Base-by-base conservation (phyloP, 192 early-diverging fungal genomes). In the Neocallimastix lanati region DNA sequence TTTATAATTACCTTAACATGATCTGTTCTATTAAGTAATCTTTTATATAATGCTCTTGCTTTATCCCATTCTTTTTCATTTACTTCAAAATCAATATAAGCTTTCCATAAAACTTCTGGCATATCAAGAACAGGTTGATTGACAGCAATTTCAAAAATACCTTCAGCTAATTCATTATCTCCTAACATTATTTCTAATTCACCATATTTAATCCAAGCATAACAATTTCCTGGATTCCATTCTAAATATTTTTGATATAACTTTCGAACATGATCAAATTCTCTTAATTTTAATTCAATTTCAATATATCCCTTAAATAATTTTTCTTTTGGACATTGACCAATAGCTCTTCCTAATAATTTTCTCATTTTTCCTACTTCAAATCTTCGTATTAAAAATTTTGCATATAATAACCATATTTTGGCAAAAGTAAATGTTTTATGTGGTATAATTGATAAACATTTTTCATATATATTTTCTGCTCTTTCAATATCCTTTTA, bases 1-100 rank as follows among this genome's bases (percentile, higher is more conserved):
- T n/a, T n/a, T n/a, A n/a, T n/a, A n/a, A n/a, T n/a, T n/a, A 98
- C 97, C 88, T 98, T 98, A 83, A 97, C 96, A 79, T 99, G 98
- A 28, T 91, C 92, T 28, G 96, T 96, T 78, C 94, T 88, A 58
- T 92, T 81, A 81, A 99, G 84, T 77, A 99, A 83, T 12, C 95
- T 86, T 82, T 92, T 85, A 86, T 99, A 99, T 30, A 99, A 84
- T 2, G 80, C 81, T 37, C 96, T 85, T 1, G 93, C 94, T 27
- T 88, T 86, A 1, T 84, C 86, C 83, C 90, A 95, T 86, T 98
- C 94, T 78, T 87, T 90, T 81, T 95, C 91, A 18, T 88, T 88
- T 37, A 91, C 90, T 81, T 98, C 96, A 86, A 98, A 96, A 82
- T 99, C 92, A 82, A 99, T 97, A 83, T 94, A 99, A 0, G 94